phyloP scores from a whole-genome alignment of 306 rosid species.

The Begonia masoniana region DNA sequence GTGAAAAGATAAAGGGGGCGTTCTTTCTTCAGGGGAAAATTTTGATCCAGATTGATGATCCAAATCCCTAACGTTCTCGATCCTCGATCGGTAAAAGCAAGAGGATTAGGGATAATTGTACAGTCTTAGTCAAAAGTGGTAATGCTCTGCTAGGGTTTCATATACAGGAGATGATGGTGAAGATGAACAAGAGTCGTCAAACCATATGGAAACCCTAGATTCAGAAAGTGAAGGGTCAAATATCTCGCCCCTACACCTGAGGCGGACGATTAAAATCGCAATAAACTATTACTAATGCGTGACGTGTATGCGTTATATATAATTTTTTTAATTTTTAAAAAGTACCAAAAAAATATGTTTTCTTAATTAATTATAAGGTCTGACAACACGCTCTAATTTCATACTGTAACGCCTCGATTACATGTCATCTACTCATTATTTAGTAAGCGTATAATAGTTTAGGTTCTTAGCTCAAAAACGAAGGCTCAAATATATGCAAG shows the following conservation, averaged over 20 bases:
- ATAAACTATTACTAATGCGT: too few relatives aligned
- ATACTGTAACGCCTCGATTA: too few relatives aligned
- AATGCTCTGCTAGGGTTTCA: constrained; percentile 45
- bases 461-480: too few relatives aligned
- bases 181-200: constrained; percentile 21
- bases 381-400: too few relatives aligned
- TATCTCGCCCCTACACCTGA: constrained; percentile 21
- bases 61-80: constrained; percentile 16
- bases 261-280: constrained; percentile 1
- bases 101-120: background rate
- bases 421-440: too few relatives aligned
- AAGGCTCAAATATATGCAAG: too few relatives aligned
- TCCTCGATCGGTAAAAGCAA: constrained; percentile 1
- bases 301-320: too few relatives aligned
- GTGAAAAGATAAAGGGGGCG: constrained; percentile 8
- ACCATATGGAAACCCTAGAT: constrained; percentile 78
- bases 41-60: constrained; percentile 51
- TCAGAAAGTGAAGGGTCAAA: constrained; percentile 88
- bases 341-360: too few relatives aligned
- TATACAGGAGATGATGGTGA: background rate
- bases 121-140: too few relatives aligned
- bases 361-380: too few relatives aligned
- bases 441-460: too few relatives aligned
- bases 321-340: too few relatives aligned
- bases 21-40: constrained; percentile 25